Percentiles rank a stretch among this genome's conserved stretches.
phyloP scores from a whole-genome alignment of 2,329 filamentous ascomycete species.

The Pestalotiopsis sp. region DNA sequence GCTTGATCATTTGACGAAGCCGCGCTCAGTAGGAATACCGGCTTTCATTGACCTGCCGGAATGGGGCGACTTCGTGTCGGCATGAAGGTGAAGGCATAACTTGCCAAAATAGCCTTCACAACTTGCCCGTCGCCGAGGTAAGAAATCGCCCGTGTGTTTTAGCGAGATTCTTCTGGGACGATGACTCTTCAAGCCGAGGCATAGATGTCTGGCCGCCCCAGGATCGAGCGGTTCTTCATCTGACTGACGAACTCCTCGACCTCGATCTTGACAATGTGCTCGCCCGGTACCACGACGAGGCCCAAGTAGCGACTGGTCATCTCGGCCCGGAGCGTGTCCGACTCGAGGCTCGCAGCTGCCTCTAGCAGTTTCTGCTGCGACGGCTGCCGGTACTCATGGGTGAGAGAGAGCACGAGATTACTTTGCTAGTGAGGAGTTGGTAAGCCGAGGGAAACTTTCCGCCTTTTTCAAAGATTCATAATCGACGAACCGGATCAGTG shows the following conservation, averaged over 20 bases:
- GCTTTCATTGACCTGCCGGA: too few relatives aligned
- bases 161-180: not conserved
- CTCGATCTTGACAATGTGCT: conserved; percentile 86
- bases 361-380: conserved; percentile 49
- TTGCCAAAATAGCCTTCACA: too few relatives aligned
- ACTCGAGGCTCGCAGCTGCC: conserved; percentile 35
- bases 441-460: too few relatives aligned
- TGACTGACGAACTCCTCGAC: conserved; percentile 75
- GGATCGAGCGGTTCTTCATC: conserved; percentile 29
- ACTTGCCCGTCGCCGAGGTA: too few relatives aligned
- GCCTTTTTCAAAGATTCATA: not conserved
- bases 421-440: conserved; percentile 60
- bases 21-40: too few relatives aligned
- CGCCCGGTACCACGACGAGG: conserved; percentile 84
- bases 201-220: conserved; percentile 9
- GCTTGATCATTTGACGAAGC: too few relatives aligned
- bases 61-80: too few relatives aligned
- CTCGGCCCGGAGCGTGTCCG: conserved; percentile 59
- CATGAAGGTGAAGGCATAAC: too few relatives aligned
- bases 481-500: conserved; percentile 73
- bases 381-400: conserved; percentile 87
- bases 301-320: conserved; percentile 88
- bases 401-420: conserved; percentile 84
- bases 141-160: not conserved
- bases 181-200: not conserved